Evolutionary conservation across 495 filamentous ascomycete species (phyloP).

Genomic region (Lepraria neglecta): DNA sequence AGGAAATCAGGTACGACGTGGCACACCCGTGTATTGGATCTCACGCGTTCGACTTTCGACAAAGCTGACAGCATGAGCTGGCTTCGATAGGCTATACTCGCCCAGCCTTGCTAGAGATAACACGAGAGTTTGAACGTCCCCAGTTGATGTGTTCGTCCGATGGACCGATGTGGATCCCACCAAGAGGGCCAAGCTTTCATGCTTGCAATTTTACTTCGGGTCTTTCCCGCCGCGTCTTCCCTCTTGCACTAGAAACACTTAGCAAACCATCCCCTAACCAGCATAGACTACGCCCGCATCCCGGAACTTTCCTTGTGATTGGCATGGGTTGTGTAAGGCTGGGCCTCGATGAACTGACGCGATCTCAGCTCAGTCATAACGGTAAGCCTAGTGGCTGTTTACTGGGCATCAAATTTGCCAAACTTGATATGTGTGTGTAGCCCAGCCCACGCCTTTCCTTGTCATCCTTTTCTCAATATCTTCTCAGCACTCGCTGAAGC

Average conservation of each 20-base stretch:
- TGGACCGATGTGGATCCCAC: too few relatives aligned
- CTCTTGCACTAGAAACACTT: too few relatives aligned
- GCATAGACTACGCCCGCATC: not conserved
- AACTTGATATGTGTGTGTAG: not conserved
- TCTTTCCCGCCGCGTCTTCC: not conserved
- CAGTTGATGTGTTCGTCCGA: not conserved
- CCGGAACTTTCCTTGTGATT: not conserved
- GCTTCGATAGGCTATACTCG: not conserved
- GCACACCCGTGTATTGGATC: too few relatives aligned
- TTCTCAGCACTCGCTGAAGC: conserved; percentile 11
- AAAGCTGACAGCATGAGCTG: not conserved
- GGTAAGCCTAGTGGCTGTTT: conserved; percentile 4
- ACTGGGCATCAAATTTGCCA: conserved; percentile 6
- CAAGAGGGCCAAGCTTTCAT: not conserved
- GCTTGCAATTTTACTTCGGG: not conserved
- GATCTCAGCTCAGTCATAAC: not conserved
- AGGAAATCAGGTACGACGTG: too few relatives aligned
- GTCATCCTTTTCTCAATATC: not conserved
- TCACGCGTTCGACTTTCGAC: not conserved
- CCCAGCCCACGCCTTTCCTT: not conserved
- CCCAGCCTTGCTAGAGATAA: not conserved
- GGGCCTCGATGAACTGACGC: not conserved
- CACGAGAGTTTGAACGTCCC: not conserved
- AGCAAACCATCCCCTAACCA: conserved; percentile 1
- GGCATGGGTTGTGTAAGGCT: conserved; percentile 8